Evolutionary conservation across 306 rosid genomes (phyloP).

Genomic region (Cicer yamashitae): DNA sequence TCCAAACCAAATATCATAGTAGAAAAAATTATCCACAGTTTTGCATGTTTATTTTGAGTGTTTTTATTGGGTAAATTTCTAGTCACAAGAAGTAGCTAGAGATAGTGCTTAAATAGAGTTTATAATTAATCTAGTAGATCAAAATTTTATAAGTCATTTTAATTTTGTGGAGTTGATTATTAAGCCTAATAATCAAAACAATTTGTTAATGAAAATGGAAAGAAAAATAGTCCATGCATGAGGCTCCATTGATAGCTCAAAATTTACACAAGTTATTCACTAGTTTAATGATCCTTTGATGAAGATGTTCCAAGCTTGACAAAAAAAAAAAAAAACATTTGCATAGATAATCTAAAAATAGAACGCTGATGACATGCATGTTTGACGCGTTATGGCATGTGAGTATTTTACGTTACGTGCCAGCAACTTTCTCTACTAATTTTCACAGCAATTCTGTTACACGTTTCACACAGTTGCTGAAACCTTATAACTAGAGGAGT

Average conservation of each 20-base stretch:
- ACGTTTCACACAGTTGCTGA: constrained; percentile 20
- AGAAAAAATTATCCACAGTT: not conserved
- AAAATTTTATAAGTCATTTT: not conserved
- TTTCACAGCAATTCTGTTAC: not conserved
- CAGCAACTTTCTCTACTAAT: not conserved
- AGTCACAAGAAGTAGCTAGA: not conserved
- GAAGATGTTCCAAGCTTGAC: not conserved
- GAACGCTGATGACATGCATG: constrained; percentile 46
- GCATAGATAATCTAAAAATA: not conserved
- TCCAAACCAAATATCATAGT: too few relatives aligned
- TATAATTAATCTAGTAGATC: not conserved
- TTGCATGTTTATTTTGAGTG: not conserved
- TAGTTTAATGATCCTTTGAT: not conserved
- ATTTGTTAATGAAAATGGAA: constrained; percentile 6
- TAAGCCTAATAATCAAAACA: not conserved
- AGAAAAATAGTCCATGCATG: not conserved
- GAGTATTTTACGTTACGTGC: constrained; percentile 29
- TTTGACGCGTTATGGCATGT: constrained; percentile 35
- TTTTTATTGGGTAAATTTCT: not conserved
- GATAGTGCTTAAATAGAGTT: not conserved
- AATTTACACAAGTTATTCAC: not conserved
- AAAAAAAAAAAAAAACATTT: not conserved
- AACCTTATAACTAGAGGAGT: not conserved
- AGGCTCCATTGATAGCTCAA: not conserved
- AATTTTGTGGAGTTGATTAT: not conserved